Conservation (phyloP, 73 alveolate genomes). For the Uronychia binucleata region DNA sequence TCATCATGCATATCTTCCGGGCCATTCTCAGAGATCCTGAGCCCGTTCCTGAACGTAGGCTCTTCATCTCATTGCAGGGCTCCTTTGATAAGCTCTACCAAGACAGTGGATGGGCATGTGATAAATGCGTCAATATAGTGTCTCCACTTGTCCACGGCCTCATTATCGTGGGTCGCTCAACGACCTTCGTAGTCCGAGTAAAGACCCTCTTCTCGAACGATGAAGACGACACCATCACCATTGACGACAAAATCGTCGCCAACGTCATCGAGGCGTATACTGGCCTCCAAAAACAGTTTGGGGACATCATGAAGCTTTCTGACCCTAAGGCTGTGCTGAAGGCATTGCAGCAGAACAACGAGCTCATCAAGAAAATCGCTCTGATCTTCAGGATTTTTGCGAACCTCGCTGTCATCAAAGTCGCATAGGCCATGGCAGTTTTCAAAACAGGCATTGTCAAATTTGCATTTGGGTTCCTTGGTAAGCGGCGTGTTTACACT, state of each 20-base stretch:
- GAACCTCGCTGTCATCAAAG: neutral
- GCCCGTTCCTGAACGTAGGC: neutral
- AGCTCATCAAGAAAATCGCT: neutral
- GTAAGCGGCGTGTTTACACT: neutral
- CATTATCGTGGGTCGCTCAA: neutral
- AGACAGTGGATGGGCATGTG: neutral
- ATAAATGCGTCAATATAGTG: neutral
- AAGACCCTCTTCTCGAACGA: neutral
- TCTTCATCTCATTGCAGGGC: neutral
- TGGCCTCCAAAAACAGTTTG: neutral
- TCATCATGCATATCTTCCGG: neutral
- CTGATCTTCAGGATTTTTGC: neutral
- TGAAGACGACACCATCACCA: neutral
- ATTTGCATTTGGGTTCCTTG: neutral
- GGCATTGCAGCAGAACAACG: neutral
- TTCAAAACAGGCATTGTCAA: neutral
- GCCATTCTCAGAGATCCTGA: neutral
- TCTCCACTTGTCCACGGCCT: neutral
- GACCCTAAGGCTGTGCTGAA: neutral
- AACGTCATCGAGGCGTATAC: neutral
- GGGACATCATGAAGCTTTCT: neutral
- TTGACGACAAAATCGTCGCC: neutral
- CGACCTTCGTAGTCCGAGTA: neutral
- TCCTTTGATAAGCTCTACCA: neutral
- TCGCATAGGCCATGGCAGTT: neutral